These are phyloP conservation scores for Malus orientalis DNA, from an alignment of 306 rosid genomes.

Conservation along the genomic window DNA sequence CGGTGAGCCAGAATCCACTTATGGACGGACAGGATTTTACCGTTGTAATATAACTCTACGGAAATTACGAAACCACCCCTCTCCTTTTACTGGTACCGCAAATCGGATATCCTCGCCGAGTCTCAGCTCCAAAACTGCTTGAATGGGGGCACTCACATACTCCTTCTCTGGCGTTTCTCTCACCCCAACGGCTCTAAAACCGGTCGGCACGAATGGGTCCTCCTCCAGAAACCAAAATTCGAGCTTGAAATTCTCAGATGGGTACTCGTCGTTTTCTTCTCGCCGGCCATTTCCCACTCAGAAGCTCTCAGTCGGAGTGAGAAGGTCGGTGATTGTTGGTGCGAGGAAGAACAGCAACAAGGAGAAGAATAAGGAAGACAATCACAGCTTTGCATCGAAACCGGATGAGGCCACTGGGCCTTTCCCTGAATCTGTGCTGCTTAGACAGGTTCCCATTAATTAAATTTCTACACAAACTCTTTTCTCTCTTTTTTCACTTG, in stretches of 20 bases:
- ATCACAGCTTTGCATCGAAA: conserved; percentile 49
- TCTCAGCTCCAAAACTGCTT: neutral
- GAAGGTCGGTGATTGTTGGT: conserved; percentile 39
- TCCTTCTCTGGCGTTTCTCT: conserved; percentile 29
- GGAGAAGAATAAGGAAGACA: conserved; percentile 43
- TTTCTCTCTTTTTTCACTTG: neutral
- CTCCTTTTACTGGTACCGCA: neutral
- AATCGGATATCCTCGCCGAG: neutral
- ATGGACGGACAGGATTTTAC: neutral
- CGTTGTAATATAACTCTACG: neutral
- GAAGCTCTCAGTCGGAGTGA: conserved; percentile 12
- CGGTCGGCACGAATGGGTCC: conserved; percentile 9
- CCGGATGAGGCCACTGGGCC: conserved; percentile 59
- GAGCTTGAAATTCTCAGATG: conserved; percentile 13
- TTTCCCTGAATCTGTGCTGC: conserved; percentile 91
- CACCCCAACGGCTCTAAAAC: conserved; percentile 14
- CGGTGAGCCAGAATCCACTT: neutral
- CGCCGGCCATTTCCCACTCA: conserved; percentile 20
- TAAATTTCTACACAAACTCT: neutral
- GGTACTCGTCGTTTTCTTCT: conserved; percentile 24
- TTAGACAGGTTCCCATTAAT: conserved; percentile 49
- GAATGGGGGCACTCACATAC: conserved; percentile 41
- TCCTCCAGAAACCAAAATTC: conserved; percentile 12
- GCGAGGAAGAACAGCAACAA: conserved; percentile 34
- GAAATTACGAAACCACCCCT: conserved; percentile 1